These are phyloP conservation scores for Steccherinum ochraceum DNA, from an alignment of 768 basidiomycete genomes.

Conservation along the genomic window DNA sequence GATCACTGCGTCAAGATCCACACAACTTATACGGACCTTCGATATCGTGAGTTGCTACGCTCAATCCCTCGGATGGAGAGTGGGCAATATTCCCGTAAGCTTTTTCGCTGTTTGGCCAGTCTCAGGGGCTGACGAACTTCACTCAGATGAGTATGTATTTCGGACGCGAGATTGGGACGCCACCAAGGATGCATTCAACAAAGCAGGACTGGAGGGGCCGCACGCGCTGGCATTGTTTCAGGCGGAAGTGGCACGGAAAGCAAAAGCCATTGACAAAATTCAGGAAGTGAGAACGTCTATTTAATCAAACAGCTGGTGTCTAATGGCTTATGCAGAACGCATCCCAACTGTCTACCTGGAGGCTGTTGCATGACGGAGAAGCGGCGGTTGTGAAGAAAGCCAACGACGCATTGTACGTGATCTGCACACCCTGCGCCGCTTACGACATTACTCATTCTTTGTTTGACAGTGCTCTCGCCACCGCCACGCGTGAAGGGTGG, in stretches of 20 bases:
- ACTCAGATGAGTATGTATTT: too few species aligned
- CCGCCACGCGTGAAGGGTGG: constrained; percentile 39
- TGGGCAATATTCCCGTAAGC: background rate
- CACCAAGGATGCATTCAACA: constrained; percentile 19
- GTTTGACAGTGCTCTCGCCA: constrained; percentile 26
- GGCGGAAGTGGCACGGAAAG: background rate
- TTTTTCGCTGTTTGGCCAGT: background rate
- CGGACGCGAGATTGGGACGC: constrained; percentile 9
- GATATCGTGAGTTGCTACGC: background rate
- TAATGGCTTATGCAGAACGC: background rate
- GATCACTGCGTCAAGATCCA: background rate
- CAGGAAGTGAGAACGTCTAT: background rate
- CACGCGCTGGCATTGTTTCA: background rate
- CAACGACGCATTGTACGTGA: constrained; percentile 10
- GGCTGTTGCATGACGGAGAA: background rate
- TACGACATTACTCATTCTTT: background rate
- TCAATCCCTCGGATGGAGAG: background rate
- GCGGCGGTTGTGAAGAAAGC: background rate
- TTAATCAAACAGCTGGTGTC: background rate
- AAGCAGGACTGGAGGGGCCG: background rate
- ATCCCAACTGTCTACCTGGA: background rate
- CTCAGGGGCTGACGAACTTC: background rate
- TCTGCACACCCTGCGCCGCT: too few species aligned
- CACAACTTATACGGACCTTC: background rate
- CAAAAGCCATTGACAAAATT: constrained; percentile 7